Evolutionary conservation across 495 filamentous ascomycete genomes (phyloP).

Genomic region (Cercophora samala): DNA sequence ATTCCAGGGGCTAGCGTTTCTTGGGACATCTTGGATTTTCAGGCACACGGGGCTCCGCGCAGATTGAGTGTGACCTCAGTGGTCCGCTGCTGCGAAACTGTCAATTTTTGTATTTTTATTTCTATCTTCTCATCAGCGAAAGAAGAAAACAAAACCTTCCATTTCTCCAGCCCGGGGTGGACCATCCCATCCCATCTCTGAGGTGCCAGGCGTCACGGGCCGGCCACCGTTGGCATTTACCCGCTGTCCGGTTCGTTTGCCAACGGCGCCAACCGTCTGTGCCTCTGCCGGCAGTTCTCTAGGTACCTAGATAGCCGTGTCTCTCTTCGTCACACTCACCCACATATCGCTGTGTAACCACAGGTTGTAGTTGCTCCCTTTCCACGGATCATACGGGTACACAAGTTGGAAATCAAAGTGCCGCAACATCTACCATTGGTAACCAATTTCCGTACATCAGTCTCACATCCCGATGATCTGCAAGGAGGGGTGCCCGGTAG

Average conservation of each 20-base stretch:
- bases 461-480: conserved; percentile 11
- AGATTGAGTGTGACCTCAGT: background rate
- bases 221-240: background rate
- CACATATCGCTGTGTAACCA: conserved; percentile 34
- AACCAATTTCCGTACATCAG: background rate
- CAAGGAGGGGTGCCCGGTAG: conserved; percentile 1
- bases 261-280: too few relatives aligned
- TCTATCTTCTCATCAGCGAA: background rate
- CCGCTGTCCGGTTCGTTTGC: background rate
- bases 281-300: too few relatives aligned
- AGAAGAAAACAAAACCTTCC: background rate
- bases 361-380: conserved; percentile 22
- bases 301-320: background rate
- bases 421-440: conserved; percentile 44
- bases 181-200: background rate
- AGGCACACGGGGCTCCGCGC: background rate
- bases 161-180: background rate
- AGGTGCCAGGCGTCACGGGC: too few relatives aligned
- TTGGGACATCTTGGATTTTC: background rate
- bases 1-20: background rate
- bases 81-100: too few relatives aligned
- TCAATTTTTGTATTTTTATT: too few relatives aligned
- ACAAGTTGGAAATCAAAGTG: conserved; percentile 52
- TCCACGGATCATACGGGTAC: conserved; percentile 47
- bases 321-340: conserved; percentile 25